phyloP scores from a whole-genome alignment of 2,329 filamentous ascomycete genomes.

The Cercospora canescens region DNA sequence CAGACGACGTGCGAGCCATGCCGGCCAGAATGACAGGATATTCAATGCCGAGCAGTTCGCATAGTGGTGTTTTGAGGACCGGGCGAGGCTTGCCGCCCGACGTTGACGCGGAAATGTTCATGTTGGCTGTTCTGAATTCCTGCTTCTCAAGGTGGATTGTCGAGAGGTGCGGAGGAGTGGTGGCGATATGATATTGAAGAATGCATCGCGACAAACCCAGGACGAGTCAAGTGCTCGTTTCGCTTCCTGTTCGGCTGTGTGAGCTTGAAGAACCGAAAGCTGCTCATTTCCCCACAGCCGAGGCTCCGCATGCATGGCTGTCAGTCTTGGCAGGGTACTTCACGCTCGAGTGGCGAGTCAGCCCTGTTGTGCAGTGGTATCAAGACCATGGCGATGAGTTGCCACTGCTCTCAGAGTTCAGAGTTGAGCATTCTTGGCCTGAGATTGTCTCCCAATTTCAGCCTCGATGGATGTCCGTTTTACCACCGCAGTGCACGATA shows the following conservation, averaged over 20 bases:
- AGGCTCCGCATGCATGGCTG: background rate
- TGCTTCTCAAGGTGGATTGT: background rate
- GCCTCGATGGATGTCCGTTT: too few relatives aligned
- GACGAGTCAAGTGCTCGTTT: conserved; percentile 4
- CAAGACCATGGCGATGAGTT: too few relatives aligned
- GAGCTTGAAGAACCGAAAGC: conserved; percentile 1
- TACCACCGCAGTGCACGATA: too few relatives aligned
- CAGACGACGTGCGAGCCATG: conserved; percentile 85
- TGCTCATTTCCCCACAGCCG: background rate
- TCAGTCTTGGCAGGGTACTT: too few relatives aligned
- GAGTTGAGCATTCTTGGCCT: too few relatives aligned
- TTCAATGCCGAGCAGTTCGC: conserved; percentile 74
- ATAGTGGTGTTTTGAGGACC: conserved; percentile 74
- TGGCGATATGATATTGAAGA: background rate
- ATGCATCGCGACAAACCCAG: background rate
- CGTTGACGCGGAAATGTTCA: conserved; percentile 10
- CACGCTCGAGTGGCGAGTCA: too few relatives aligned
- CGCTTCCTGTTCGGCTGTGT: conserved; percentile 1
- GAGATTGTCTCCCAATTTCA: too few relatives aligned
- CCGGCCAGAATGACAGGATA: conserved; percentile 91
- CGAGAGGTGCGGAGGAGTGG: background rate
- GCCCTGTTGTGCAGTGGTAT: too few relatives aligned
- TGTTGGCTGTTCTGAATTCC: background rate
- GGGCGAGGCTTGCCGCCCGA: conserved; percentile 29
- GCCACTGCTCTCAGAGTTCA: too few relatives aligned